Base-by-base conservation (phyloP, 495 filamentous ascomycete genomes). In the Evansstolkia leycettana region DNA sequence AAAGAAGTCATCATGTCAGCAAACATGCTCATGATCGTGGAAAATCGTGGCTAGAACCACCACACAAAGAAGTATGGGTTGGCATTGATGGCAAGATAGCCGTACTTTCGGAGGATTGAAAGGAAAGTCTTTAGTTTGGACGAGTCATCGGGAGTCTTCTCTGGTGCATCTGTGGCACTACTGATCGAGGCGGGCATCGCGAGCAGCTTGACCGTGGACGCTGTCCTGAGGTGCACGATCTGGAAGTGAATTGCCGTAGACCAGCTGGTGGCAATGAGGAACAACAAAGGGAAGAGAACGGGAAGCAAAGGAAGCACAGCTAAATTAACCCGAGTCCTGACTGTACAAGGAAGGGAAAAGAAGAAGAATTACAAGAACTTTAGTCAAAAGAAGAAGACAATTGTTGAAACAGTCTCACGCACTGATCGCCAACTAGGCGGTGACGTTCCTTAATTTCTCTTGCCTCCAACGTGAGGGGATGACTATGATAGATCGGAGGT, bases 91-190 rank as follows among this genome's bases (percentile, higher is more conserved):
- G n/a, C n/a, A n/a, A n/a, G n/a, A n/a, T n/a, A n/a, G n/a, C n/a
- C 75, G 57, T 69, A 87, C 81, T 81, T 88, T 51, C 78, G 72
- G 38, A 94, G 58, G 38, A 94, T 88, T 34, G 75, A 73, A 25
- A 94, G 60, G 46, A 94, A 88, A 0, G 80, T 88, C 54, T 74
- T 79, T 34, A 94, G 65, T 63, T 90, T 90, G 18, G 80, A 84
- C 35, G 73, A 76, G 34, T 93, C 84, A 60, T 85, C 84, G 30
- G 78, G 72, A 14, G 66, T 57, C 51, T 82, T 83, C 46, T 85
- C 81, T 26, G 70, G 56, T 19, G 60, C 41, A 33, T 41, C 47
- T 3, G 46, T 27, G 8, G 46, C 31, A 20, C n/a, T n/a, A n/a
- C 39, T 61, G 42, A 32, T 42, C 36, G 31, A 15, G 17, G 28